Base-by-base conservation (phyloP, 1,284 basidiomycete genomes). In the Marasmius oreades region DNA sequence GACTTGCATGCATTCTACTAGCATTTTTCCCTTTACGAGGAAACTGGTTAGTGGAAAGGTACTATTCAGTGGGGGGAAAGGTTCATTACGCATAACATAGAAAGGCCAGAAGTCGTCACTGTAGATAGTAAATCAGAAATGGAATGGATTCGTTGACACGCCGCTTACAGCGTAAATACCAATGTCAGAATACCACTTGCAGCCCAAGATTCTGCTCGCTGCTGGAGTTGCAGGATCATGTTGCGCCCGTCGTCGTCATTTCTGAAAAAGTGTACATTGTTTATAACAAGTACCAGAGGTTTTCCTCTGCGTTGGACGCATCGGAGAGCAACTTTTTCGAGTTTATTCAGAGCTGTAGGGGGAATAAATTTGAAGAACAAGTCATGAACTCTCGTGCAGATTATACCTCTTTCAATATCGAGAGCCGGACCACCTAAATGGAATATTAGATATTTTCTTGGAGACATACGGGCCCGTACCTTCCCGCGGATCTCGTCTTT, bases 81-180 rank as follows among this genome's bases (percentile, higher is more conserved):
- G 80, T 10, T 31, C 28, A 31, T 59, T 69, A 84, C 85, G 79
- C 79, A 89, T 78, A 2, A 80, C 72, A 59, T 82, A 73, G 68
- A 83, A 90, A 0, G 86, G 85, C 85, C 92, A 93, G 66, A 88
- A 91, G 67, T 93, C 90, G 63, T 93, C 89, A 2, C 86, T 76
- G 51, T 57, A 22, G 46, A 57, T 59, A 55, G 61, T 53, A 61
- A 63, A 62, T 64, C 43, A 33, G 54, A 47, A 23, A 55, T 20
- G 14, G 12, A 34, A 37, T n/a, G 4, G 33, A 52, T 16, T 18
- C 18, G 2, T 20, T 24, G 1, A 37, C 8, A 14, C n/a, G 7
- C 18, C 50, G 71, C 85, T 68, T 69, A 90, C 82, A 86, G 85
- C 66, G 77, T 88, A 70, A 94, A 93, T 2, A 94, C 82, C 70